A percentile compares a stretch with the other conserved stretches of the same genome.
phyloP scores from a whole-genome alignment of 2,329 filamentous ascomycete genomes.

The Biscogniauxia sp. region DNA sequence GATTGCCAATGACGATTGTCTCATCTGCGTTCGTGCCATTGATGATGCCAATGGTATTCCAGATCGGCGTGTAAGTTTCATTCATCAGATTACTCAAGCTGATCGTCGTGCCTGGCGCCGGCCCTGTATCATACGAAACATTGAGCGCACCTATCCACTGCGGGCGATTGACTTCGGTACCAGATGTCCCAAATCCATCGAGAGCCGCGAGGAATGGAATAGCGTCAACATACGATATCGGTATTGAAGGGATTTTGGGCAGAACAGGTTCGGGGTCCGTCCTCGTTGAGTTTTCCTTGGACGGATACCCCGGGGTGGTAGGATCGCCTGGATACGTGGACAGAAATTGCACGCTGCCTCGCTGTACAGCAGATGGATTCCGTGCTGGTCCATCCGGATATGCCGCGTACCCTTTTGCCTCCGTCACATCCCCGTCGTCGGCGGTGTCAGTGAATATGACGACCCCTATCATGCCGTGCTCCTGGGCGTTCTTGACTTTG shows the following conservation, averaged over 20 bases:
- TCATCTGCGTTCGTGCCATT: slow-evolving; percentile 75
- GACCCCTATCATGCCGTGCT: slow-evolving; percentile 70
- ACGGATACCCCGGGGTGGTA: slow-evolving; percentile 80
- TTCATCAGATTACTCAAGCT: slow-evolving; percentile 67
- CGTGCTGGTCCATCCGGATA: slow-evolving; percentile 77
- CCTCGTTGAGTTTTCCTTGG: slow-evolving; percentile 67
- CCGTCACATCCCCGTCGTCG: slow-evolving; percentile 72
- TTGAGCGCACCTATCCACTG: slow-evolving; percentile 56
- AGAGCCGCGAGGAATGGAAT: slow-evolving; percentile 74
- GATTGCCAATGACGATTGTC: slow-evolving; percentile 76
- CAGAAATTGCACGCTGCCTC: slow-evolving; percentile 73
- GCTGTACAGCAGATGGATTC: slow-evolving; percentile 73
- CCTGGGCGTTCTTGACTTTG: slow-evolving; percentile 80
- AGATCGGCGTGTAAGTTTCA: slow-evolving; percentile 67
- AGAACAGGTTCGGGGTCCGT: slow-evolving; percentile 60
- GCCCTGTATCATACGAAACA: slow-evolving; percentile 42
- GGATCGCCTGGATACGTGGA: slow-evolving; percentile 63
- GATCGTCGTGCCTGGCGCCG: slow-evolving; percentile 56
- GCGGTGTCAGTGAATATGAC: slow-evolving; percentile 74
- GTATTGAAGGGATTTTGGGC: slow-evolving; percentile 75
- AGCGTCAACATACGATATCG: slow-evolving; percentile 75
- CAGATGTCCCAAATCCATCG: slow-evolving; percentile 71
- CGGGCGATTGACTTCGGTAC: slow-evolving; percentile 60
- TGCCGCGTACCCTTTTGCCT: slow-evolving; percentile 67
- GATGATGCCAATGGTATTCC: slow-evolving; percentile 78